Evolutionary conservation across 768 basidiomycete species (phyloP).

Genomic region (Candolleomyces aberdarensis): DNA sequence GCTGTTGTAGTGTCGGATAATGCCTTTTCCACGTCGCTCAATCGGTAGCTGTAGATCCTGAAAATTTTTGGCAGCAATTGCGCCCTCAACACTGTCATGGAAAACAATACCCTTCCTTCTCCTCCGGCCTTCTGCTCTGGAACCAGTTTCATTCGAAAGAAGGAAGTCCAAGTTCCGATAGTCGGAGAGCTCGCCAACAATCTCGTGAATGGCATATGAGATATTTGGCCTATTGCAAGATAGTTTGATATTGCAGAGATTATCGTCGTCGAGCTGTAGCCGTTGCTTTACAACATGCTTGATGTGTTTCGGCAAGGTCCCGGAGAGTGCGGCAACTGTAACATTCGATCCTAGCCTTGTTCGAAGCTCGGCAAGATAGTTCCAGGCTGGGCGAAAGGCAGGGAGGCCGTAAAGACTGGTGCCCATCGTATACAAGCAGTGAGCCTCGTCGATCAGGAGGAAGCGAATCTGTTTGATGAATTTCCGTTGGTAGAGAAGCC

Average conservation of each 20-base stretch:
- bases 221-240: not conserved
- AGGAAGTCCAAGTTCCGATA: not conserved
- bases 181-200: not conserved
- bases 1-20: constrained; percentile 24
- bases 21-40: constrained; percentile 2
- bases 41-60: constrained; percentile 12
- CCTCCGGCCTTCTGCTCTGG: not conserved
- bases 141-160: not conserved
- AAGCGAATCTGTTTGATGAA: constrained; percentile 7
- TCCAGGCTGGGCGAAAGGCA: constrained; percentile 15
- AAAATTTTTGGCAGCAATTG: not conserved
- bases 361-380: constrained; percentile 3
- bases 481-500: not conserved
- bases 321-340: not conserved
- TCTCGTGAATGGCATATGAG: not conserved
- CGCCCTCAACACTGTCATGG: not conserved
- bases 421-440: constrained; percentile 16
- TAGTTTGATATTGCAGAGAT: not conserved
- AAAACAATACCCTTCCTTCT: not conserved
- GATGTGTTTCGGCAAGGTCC: constrained; percentile 4
- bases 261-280: not conserved
- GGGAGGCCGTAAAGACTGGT: constrained; percentile 1
- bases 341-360: not conserved
- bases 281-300: not conserved
- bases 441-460: constrained; percentile 16